Percentiles rank a stretch among this genome's conserved stretches.
Conservation (phyloP, 768 basidiomycete species). For the Hericium erinaceus region DNA sequence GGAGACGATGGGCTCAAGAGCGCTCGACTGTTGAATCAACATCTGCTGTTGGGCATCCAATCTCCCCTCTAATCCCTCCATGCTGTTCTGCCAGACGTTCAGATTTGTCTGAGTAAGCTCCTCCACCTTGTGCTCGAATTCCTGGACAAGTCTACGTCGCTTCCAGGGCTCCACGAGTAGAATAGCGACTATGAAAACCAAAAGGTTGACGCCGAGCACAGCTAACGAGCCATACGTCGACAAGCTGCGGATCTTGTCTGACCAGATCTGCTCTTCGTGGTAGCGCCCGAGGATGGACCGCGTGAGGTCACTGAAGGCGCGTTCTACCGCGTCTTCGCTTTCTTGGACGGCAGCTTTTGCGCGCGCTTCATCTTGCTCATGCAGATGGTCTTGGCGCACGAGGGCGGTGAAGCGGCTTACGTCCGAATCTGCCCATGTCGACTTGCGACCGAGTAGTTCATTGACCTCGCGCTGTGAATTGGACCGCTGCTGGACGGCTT, state of each 20-base stretch:
- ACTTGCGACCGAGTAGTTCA: constrained; percentile 89
- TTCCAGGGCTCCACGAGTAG: constrained; percentile 96
- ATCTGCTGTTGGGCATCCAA: constrained; percentile 8
- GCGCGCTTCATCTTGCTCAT: constrained; percentile 68
- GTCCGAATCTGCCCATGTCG: constrained; percentile 84
- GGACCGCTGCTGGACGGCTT: constrained; percentile 71
- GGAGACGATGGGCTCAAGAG: not conserved
- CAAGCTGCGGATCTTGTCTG: constrained; percentile 93
- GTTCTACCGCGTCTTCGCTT: constrained; percentile 75
- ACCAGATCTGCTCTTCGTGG: constrained; percentile 99
- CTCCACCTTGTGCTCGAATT: constrained; percentile 78
- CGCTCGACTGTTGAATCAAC: not conserved
- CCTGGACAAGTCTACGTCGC: constrained; percentile 72
- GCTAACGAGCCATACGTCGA: constrained; percentile 89
- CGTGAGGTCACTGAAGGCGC: constrained; percentile 83
- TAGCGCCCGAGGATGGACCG: constrained; percentile 83
- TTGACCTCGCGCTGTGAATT: constrained; percentile 93
- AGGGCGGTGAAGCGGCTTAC: constrained; percentile 83
- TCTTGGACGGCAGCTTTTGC: constrained; percentile 60
- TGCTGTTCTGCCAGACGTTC: not conserved
- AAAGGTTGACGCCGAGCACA: constrained; percentile 78
- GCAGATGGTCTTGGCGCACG: constrained; percentile 82
- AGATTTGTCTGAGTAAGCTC: constrained; percentile 37
- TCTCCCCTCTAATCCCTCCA: constrained; percentile 1
- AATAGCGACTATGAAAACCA: constrained; percentile 87